These are phyloP conservation scores for Termitomyces sp. DNA, from an alignment of 768 basidiomycete species.

Conservation along the genomic window DNA sequence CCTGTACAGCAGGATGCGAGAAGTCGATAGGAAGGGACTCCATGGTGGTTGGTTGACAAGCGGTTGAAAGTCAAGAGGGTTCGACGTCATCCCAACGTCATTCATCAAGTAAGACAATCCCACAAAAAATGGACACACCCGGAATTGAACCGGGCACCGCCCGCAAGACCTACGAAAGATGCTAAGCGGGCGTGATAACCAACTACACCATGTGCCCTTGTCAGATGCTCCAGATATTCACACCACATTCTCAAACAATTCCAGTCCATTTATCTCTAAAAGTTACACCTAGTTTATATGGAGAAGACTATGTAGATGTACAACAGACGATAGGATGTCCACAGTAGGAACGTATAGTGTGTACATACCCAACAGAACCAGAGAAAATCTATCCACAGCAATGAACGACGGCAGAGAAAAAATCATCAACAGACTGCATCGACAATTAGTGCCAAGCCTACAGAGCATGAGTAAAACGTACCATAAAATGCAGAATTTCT, in stretches of 20 bases:
- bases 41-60: constrained; percentile 34
- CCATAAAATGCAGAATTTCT: neutral
- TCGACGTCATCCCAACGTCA: constrained; percentile 12
- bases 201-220: constrained; percentile 31
- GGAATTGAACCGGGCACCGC: constrained; percentile 30
- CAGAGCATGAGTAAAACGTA: neutral
- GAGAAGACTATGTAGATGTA: neutral
- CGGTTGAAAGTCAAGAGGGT: no score
- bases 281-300: no score
- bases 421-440: neutral
- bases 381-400: neutral
- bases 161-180: constrained; percentile 15
- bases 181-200: constrained; percentile 34
- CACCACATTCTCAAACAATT: no score
- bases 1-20: constrained; percentile 57
- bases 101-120: neutral
- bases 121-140: constrained; percentile 25
- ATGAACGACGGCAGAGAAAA: neutral
- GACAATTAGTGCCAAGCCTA: neutral
- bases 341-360: neutral
- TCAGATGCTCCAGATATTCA: no score
- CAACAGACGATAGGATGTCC: constrained; percentile 2
- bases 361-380: neutral
- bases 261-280: no score
- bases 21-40: constrained; percentile 57